Evolutionary conservation across 441 rosid genomes (phyloP).

Genomic region (Cnidoscolus chayamansa): DNA sequence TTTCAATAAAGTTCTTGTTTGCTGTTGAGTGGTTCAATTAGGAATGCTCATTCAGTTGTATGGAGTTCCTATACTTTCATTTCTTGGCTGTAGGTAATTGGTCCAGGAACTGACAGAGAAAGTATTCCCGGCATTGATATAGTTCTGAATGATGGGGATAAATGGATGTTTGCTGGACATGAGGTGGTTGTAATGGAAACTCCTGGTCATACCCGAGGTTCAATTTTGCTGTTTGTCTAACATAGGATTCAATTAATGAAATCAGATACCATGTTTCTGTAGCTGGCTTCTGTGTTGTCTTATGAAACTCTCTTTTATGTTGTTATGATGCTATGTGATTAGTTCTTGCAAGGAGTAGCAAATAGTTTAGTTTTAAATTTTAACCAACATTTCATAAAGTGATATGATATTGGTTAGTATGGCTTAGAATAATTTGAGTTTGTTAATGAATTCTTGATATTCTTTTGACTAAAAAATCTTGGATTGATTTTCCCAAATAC

Average conservation of each 20-base stretch:
- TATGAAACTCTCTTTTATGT: not conserved
- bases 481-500: not conserved
- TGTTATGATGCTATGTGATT: not conserved
- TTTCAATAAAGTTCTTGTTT: not conserved
- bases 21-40: not conserved
- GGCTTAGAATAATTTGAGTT: not conserved
- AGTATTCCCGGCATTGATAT: constrained; percentile 94
- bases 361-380: not conserved
- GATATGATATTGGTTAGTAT: not conserved
- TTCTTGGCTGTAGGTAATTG: constrained; percentile 68
- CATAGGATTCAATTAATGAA: constrained; percentile 4
- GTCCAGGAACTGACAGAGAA: constrained; percentile 69
- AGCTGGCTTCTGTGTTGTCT: not conserved
- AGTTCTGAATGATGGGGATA: constrained; percentile 76
- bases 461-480: not conserved
- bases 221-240: constrained; percentile 16
- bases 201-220: constrained; percentile 97
- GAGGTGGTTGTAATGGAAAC: constrained; percentile 78
- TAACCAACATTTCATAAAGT: not conserved
- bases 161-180: constrained; percentile 99
- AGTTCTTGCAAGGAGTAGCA: not conserved
- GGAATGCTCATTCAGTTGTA: not conserved
- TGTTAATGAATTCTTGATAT: not conserved
- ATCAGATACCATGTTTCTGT: not conserved
- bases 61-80: constrained; percentile 12